phyloP scores from a whole-genome alignment of 371 early-diverging fungal species.

The Mortierella sp. region DNA sequence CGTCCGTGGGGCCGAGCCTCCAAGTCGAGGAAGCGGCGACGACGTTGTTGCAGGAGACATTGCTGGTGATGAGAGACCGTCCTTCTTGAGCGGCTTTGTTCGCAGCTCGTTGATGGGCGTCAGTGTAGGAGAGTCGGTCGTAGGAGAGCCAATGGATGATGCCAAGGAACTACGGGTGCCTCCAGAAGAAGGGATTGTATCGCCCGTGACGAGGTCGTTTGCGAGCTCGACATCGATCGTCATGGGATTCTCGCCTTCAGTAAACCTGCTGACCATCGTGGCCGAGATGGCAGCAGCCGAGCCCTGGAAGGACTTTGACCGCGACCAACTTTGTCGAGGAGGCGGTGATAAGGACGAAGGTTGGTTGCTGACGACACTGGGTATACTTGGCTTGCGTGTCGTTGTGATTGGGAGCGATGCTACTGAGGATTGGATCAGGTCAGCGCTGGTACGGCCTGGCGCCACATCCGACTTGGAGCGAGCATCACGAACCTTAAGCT shows the following conservation, averaged over 20 bases:
- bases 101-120: conserved; percentile 12
- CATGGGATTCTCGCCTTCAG: not conserved
- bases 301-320: conserved; percentile 53
- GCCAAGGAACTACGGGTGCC: conserved; percentile 27
- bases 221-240: conserved; percentile 29
- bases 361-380: conserved; percentile 13
- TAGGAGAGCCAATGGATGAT: conserved; percentile 33
- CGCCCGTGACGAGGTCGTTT: conserved; percentile 9
- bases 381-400: conserved; percentile 29
- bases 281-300: conserved; percentile 16
- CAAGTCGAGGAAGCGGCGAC: conserved; percentile 6
- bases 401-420: conserved; percentile 19
- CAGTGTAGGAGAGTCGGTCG: conserved; percentile 22
- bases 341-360: conserved; percentile 50
- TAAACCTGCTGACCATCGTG: not conserved
- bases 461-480: conserved; percentile 49
- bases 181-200: conserved; percentile 7
- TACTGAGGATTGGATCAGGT: conserved; percentile 9
- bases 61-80: not conserved
- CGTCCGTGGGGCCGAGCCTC: conserved; percentile 15
- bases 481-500: conserved; percentile 20
- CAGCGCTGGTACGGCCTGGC: conserved; percentile 11
- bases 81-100: not conserved
- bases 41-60: conserved; percentile 10
- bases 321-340: conserved; percentile 50